Percentiles rank a stretch among this genome's conserved stretches.
Conservation (phyloP, 78 protist genomes). For the Dictyostelium brefeldianum region DNA sequence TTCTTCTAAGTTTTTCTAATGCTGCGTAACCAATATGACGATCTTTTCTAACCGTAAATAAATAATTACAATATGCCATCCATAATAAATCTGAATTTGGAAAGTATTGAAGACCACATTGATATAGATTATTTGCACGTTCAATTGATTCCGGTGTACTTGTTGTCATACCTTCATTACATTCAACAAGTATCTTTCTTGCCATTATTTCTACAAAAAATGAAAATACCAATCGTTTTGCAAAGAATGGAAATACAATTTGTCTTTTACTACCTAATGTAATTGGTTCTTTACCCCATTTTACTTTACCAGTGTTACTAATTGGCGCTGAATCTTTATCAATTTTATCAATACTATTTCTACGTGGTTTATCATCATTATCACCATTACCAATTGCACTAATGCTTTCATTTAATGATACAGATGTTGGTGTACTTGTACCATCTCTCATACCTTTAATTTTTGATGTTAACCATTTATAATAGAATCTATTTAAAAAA, state of each 20-base stretch:
- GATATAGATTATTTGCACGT: slow-evolving; percentile 54
- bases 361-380: not conserved
- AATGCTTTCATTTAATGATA: no score
- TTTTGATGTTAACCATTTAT: not conserved
- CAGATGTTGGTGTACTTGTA: not conserved
- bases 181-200: not conserved
- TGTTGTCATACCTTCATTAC: slow-evolving; percentile 8
- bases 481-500: slow-evolving; percentile 3
- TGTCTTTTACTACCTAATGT: slow-evolving; percentile 43
- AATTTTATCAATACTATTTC: no score
- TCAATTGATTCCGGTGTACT: slow-evolving; percentile 32
- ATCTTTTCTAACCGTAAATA: slow-evolving; percentile 66
- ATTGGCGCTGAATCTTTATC: not conserved
- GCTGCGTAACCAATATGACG: slow-evolving; percentile 77
- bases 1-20: slow-evolving; percentile 55
- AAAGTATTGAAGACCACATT: slow-evolving; percentile 75
- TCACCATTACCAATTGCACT: not conserved
- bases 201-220: slow-evolving; percentile 59
- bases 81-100: slow-evolving; percentile 54
- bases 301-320: not conserved
- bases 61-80: slow-evolving; percentile 73
- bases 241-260: slow-evolving; percentile 38
- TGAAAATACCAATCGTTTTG: not conserved
- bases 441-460: no score
- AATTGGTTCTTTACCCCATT: slow-evolving; percentile 1